phyloP scores from a whole-genome alignment of 2,329 filamentous ascomycete species.

The Taxawa tesnikishii region DNA sequence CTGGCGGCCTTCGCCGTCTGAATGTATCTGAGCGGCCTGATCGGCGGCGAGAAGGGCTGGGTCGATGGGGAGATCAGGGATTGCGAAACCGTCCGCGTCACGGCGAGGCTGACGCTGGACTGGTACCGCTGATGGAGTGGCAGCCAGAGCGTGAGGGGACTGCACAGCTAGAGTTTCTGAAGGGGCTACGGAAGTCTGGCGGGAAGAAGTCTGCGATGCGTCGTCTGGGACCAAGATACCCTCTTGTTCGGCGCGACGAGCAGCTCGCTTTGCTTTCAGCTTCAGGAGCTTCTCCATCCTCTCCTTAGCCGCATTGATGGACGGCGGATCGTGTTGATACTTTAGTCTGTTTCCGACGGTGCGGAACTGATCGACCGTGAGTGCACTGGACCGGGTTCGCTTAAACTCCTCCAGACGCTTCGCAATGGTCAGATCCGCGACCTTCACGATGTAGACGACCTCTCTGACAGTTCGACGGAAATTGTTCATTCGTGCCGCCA shows the following conservation, averaged over 20 bases:
- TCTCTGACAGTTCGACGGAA: constrained; percentile 86
- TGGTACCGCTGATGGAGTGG: constrained; percentile 2
- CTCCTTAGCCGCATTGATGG: constrained; percentile 57
- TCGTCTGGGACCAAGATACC: constrained; percentile 10
- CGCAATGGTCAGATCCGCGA: constrained; percentile 85
- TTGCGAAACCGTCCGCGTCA: constrained; percentile 29
- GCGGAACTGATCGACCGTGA: constrained; percentile 81
- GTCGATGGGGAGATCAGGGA: constrained; percentile 20
- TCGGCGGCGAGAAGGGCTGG: constrained; percentile 7
- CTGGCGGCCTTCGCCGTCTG: too few species aligned
- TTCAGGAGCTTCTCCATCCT: constrained; percentile 24
- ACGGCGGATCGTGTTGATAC: constrained; percentile 68
- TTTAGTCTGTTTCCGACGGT: constrained; percentile 56
- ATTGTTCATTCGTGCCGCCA: constrained; percentile 97
- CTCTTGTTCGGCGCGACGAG: constrained; percentile 4
- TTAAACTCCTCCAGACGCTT: constrained; percentile 89
- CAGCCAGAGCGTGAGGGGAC: constrained; percentile 4
- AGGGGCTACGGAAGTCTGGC: constrained; percentile 10
- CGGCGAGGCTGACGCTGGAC: constrained; percentile 12
- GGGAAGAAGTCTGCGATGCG: constrained; percentile 10
- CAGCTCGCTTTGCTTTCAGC: constrained; percentile 17
- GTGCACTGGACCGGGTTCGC: constrained; percentile 66
- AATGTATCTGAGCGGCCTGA: too few species aligned
- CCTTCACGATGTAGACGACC: constrained; percentile 96
- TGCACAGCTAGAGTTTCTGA: too few species aligned